These are phyloP conservation scores for Calonectria henricotiae DNA, from an alignment of 2,329 filamentous ascomycete genomes.

Conservation along the genomic window DNA sequence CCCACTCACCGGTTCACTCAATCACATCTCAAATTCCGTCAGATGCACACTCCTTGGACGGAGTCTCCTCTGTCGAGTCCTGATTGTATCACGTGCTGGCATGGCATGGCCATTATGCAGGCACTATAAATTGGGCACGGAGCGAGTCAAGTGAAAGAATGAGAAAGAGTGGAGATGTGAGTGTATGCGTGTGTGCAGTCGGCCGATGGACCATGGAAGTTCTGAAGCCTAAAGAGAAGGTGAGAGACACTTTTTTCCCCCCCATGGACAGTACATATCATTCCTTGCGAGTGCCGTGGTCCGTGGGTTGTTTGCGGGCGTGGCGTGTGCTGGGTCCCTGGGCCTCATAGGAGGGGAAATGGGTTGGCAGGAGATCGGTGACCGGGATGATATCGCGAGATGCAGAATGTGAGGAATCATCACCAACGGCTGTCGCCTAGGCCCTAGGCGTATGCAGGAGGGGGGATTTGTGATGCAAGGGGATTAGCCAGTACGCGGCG, in stretches of 20 bases:
- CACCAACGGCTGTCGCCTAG: slow-evolving; percentile 24
- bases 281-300: slow-evolving; percentile 20
- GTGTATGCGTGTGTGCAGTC: background rate
- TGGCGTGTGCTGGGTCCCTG: slow-evolving; percentile 10
- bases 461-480: slow-evolving; percentile 8
- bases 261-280: background rate
- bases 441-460: slow-evolving; percentile 20
- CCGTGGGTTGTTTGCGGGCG: slow-evolving; percentile 17
- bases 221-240: slow-evolving; percentile 2
- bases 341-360: slow-evolving; percentile 18
- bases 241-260: slow-evolving; percentile 19
- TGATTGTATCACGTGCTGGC: slow-evolving; percentile 6
- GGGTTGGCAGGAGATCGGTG: slow-evolving; percentile 28
- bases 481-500: slow-evolving; percentile 1
- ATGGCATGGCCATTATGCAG: slow-evolving; percentile 19
- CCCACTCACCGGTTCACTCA: slow-evolving; percentile 21
- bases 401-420: slow-evolving; percentile 29
- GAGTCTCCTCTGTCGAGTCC: slow-evolving; percentile 12
- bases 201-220: slow-evolving; percentile 10
- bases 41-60: background rate
- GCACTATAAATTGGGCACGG: slow-evolving; percentile 25
- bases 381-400: slow-evolving; percentile 30
- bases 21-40: slow-evolving; percentile 15
- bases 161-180: slow-evolving; percentile 32
- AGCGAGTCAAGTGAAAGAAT: slow-evolving; percentile 30